Conservation (phyloP, 306 rosid genomes). For the Vigna angularis region DNA sequence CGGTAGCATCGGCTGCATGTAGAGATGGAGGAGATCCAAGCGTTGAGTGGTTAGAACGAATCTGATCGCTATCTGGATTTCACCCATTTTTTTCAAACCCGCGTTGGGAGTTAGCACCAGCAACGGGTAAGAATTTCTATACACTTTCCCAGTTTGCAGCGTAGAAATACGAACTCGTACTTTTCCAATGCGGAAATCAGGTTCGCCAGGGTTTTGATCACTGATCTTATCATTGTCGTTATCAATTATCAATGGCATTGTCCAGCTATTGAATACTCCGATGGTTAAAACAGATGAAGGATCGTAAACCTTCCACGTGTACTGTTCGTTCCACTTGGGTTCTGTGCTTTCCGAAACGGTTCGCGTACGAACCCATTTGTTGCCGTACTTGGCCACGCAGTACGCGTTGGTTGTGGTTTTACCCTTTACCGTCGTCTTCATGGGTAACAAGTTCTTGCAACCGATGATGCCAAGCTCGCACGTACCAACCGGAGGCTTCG, state of each 20-base stretch:
- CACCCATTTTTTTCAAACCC: constrained; percentile 81
- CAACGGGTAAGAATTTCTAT: constrained; percentile 68
- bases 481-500: constrained; percentile 81
- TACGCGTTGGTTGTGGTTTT: constrained; percentile 75
- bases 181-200: constrained; percentile 72
- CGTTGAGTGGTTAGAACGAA: constrained; percentile 59
- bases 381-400: constrained; percentile 86
- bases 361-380: constrained; percentile 82
- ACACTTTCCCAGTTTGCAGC: constrained; percentile 66
- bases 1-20: constrained; percentile 75
- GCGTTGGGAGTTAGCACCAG: constrained; percentile 49
- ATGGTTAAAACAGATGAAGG: constrained; percentile 82
- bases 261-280: constrained; percentile 75
- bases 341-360: constrained; percentile 74
- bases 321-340: constrained; percentile 96
- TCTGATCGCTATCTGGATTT: constrained; percentile 74
- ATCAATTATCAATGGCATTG: constrained; percentile 27
- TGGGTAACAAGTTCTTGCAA: constrained; percentile 72
- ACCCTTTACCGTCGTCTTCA: constrained; percentile 65
- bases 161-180: constrained; percentile 77
- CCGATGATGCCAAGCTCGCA: constrained; percentile 78
- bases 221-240: constrained; percentile 23
- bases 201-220: constrained; percentile 18
- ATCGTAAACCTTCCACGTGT: constrained; percentile 87
- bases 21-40: constrained; percentile 76